Conservation (phyloP, 2,329 filamentous ascomycete genomes). For the Juglanconis sp. region DNA sequence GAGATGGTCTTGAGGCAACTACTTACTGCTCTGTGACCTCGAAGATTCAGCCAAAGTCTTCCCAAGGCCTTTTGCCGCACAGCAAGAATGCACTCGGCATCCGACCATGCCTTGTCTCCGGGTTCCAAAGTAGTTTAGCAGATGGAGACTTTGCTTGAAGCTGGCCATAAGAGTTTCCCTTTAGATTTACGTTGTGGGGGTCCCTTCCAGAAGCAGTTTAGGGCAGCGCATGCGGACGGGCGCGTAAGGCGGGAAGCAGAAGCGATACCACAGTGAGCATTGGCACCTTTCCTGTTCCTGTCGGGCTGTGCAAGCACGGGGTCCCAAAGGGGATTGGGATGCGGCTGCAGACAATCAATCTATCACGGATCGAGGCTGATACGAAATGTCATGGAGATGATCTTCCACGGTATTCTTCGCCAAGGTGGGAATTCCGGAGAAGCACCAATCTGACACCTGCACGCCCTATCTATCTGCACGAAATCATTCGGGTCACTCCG, state of each 20-base stretch:
- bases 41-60: background rate
- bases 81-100: too few species aligned
- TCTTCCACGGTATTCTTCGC: background rate
- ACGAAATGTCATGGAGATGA: background rate
- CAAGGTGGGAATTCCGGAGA: background rate
- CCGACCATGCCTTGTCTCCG: background rate
- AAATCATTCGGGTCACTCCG: too few species aligned
- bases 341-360: background rate
- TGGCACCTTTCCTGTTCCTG: slow-evolving; percentile 17
- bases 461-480: too few species aligned
- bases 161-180: background rate
- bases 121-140: too few species aligned
- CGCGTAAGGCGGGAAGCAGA: background rate
- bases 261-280: slow-evolving; percentile 1
- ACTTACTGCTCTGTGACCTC: background rate
- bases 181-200: background rate
- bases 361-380: background rate
- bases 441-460: too few species aligned
- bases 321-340: slow-evolving; percentile 4
- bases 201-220: slow-evolving; percentile 7
- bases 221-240: slow-evolving; percentile 4
- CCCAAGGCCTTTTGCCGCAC: background rate
- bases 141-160: background rate
- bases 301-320: background rate
- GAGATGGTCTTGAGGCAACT: background rate